These are phyloP conservation scores for Chenopodium quinoa DNA, from an alignment of 148 eudicot genomes.

Conservation along the genomic window DNA sequence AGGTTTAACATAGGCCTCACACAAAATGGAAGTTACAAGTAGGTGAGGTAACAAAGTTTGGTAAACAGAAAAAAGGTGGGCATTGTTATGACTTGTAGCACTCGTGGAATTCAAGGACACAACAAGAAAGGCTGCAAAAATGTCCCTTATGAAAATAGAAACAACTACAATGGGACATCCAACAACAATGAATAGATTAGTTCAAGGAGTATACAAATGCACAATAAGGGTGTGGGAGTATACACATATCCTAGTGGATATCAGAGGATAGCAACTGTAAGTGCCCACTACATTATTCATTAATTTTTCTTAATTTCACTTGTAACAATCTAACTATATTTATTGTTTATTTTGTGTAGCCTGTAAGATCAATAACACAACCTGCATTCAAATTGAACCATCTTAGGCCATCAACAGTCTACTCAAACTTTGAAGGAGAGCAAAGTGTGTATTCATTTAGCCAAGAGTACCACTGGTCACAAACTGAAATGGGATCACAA, in stretches of 20 bases:
- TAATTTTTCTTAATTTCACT: not conserved
- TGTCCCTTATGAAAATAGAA: not conserved
- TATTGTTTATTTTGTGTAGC: not conserved
- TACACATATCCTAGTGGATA: no score
- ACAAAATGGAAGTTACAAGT: not conserved
- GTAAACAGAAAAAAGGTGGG: not conserved
- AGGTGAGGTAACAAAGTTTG: not conserved
- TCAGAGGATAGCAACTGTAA: no score
- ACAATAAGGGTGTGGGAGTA: no score
- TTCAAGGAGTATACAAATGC: not conserved
- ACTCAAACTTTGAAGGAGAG: constrained; percentile 8
- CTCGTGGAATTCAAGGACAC: not conserved
- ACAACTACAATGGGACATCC: not conserved
- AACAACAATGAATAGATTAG: not conserved
- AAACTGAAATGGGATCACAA: not conserved
- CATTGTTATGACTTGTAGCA: not conserved
- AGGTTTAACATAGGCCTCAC: not conserved
- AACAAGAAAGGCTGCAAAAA: not conserved
- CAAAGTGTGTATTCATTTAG: not conserved
- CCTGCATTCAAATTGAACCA: not conserved
- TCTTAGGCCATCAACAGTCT: not conserved
- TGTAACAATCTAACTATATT: not conserved
- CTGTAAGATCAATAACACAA: not conserved
- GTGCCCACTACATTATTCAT: no score
- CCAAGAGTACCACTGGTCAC: not conserved